Base-by-base conservation (phyloP, 2,329 filamentous ascomycete genomes). In the Ceratocystis colombiana region DNA sequence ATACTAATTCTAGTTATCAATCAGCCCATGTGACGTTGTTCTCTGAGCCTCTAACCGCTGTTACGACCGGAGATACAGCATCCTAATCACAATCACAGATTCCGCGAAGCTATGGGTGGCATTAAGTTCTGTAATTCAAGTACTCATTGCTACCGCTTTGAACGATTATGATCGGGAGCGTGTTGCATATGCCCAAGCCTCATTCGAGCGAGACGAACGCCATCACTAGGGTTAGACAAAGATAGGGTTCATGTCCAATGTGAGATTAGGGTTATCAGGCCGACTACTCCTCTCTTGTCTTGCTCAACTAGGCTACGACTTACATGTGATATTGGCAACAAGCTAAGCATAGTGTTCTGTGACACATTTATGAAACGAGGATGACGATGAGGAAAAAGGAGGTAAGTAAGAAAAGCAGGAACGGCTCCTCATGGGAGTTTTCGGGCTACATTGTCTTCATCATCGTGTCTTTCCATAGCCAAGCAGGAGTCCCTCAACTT, bases 1-100 rank as follows among this genome's bases (percentile, higher is more conserved):
- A 59, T 59, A 37, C 53, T 17, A 30, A 59, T 3, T 30, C 4
- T 33, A 25, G 20, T 59, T 59, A 59, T 59, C 28, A 59, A 59
- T 59, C 53, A 59, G 53, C 8, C 1, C 17, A 59, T 22, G 3
- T 37, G 53, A 59, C 28, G 28, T 59, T 33, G 15, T 33, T 37
- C 53, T 37, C 53, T 17, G 28, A 59, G 12, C 25, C 53, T 59
- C 53, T 17, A 10, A 20, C n/a, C 2, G 15, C 53, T n/a, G 28
- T 33, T 33, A 2, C 12, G 53, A 33, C 53, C 28, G 15, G 53
- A 30, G 28, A 17, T n/a, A 33, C 8, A 59, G 17, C 8, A 30
- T 30, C 28, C 17, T 30, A 33, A 7, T 2, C 6, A 33, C 30
- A 33, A 6, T 41, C 8, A 12, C 25, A 12, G 48, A 12, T 28